Base-by-base conservation (phyloP, 257 asterid genomes). In the Phtheirospermum japonicum region DNA sequence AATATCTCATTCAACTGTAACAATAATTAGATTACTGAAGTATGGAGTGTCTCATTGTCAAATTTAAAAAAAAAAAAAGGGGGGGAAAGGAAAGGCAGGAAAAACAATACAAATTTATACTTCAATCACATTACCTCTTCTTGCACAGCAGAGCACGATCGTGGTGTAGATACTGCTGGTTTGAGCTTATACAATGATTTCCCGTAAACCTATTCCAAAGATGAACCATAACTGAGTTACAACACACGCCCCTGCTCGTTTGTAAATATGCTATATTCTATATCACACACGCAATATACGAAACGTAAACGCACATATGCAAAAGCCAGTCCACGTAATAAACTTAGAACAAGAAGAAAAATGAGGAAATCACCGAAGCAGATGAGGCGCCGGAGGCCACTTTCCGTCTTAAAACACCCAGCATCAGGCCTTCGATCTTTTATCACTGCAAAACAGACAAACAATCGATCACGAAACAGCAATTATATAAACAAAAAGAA, bases 381-480 rank as follows among this genome's bases (percentile, higher is more conserved):
- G 79, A 71, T 51, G 94, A 69, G 42, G 87, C 86, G 80, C 86
- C 76, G 50, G 85, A 80, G 63, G 89, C 74, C 54, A 85, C 86
- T 71, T 79, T 88, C 61, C 97, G 95, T 87, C 98, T 82, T 71
- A 89, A 49, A 80, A 76, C 87, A 51, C 95, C 90, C 77, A 92
- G 71, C 98, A 92, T 92, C 80, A 69, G 83, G 66, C 37, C 58
- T 4, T 23, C 11, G 81, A 76, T 71, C 71, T 61, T 61, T 57
- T 57, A 71, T 23, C 36, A 26, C 85, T 82, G 79, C 77, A 40
- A 50, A 64, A 53, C 26, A 55, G 67, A 52, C 63, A 66, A 63
- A 64, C 33, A 58, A 46, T 14, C 39, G 59, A 66, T 69, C 63
- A 61, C 50, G 8, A 62, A 53, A 57, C 54, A 23, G 18, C 48